These are phyloP conservation scores for Amanita thiersii DNA, from an alignment of 768 basidiomycete species.

Conservation along the genomic window DNA sequence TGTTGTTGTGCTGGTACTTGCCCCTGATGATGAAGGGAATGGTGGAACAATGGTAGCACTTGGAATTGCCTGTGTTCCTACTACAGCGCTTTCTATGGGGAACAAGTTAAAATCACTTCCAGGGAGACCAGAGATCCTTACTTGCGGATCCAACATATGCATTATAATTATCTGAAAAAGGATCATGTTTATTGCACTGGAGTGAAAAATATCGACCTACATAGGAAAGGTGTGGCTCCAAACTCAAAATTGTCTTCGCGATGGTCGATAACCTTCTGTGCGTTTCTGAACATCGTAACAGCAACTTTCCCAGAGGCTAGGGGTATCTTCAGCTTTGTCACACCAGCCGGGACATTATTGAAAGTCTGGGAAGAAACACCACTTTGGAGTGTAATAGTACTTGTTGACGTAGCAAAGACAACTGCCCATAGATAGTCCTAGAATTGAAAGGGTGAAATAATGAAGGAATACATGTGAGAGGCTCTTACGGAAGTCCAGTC, in stretches of 20 bases:
- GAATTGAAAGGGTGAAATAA: background rate
- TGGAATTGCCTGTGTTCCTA: too few relatives aligned
- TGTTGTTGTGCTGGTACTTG: constrained; percentile 10
- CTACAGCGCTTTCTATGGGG: background rate
- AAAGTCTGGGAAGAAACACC: constrained; percentile 31
- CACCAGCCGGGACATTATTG: constrained; percentile 40
- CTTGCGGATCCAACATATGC: constrained; percentile 47
- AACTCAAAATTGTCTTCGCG: constrained; percentile 37
- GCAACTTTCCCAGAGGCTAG: constrained; percentile 48
- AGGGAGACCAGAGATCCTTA: constrained; percentile 15
- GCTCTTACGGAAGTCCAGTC: constrained; percentile 42
- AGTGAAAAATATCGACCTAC: constrained; percentile 18
- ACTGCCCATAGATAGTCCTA: constrained; percentile 62
- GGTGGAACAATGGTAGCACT: constrained; percentile 7
- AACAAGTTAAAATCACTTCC: background rate
- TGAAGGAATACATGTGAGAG: background rate
- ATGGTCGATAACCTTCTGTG: constrained; percentile 41
- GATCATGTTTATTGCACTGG: background rate
- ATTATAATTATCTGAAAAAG: constrained; percentile 50
- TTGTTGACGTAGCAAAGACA: constrained; percentile 46
- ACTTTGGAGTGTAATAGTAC: constrained; percentile 42
- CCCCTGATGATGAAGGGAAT: constrained; percentile 8
- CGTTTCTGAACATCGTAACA: constrained; percentile 44
- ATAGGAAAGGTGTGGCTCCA: constrained; percentile 23
- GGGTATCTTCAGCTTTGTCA: constrained; percentile 53